A percentile compares a stretch with the other conserved stretches of the same genome.
Conservation (phyloP, 2,329 filamentous ascomycete genomes). For the Ophiocordyceps robertsii region DNA sequence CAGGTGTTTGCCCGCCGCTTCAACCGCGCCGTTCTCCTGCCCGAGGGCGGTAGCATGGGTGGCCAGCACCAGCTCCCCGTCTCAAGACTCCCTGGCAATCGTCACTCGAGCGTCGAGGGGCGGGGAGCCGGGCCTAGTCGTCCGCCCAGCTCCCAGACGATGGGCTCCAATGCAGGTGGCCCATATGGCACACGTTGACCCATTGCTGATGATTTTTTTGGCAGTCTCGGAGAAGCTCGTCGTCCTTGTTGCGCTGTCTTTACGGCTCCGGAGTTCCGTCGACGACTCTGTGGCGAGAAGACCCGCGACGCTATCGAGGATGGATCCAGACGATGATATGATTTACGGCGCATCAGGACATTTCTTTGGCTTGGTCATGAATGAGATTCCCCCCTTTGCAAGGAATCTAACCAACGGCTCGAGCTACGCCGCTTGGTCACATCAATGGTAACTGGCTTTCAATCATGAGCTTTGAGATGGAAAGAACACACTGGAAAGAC, state of each 20-base stretch:
- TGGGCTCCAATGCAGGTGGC: not conserved
- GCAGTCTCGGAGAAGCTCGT: not conserved
- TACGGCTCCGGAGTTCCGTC: slow-evolving; percentile 1
- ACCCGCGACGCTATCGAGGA: not conserved
- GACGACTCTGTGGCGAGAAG: slow-evolving; percentile 1
- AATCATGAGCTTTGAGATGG: not conserved
- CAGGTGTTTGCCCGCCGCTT: slow-evolving; percentile 29
- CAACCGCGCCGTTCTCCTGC: slow-evolving; percentile 25
- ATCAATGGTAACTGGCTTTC: not conserved
- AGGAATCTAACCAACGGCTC: not conserved
- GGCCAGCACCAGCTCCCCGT: slow-evolving; percentile 15
- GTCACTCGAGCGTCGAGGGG: not conserved
- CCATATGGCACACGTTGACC: not conserved
- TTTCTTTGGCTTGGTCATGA: not conserved
- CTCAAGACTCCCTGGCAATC: slow-evolving; percentile 13
- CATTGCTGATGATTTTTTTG: not conserved
- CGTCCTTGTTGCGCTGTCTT: not conserved
- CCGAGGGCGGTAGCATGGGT: slow-evolving; percentile 15
- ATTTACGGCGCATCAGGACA: not conserved
- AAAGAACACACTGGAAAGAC: not conserved
- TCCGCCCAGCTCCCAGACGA: not conserved
- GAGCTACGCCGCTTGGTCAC: not conserved
- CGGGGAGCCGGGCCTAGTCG: not conserved
- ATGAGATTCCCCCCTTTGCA: too few relatives aligned
- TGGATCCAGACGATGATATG: slow-evolving; percentile 2